phyloP scores from a whole-genome alignment of 495 filamentous ascomycete species.

The Saxophila tyrrhenica region DNA sequence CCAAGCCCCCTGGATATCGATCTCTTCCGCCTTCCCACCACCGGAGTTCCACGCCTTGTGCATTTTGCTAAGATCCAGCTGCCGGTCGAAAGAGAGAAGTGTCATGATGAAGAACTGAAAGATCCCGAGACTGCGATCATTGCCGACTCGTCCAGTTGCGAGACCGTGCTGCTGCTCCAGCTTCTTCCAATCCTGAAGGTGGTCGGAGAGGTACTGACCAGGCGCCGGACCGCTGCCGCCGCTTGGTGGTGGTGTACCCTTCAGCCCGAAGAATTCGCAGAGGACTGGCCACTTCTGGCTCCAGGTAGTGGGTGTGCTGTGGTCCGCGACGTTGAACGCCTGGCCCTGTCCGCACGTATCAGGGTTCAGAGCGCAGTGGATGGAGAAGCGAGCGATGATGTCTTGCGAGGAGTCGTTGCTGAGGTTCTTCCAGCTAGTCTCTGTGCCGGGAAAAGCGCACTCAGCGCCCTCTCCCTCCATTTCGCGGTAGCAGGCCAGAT shows the following conservation, averaged over 20 bases:
- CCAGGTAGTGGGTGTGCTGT: slow-evolving; percentile 16
- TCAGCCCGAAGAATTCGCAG: slow-evolving; percentile 26
- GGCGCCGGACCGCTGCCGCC: slow-evolving; percentile 27
- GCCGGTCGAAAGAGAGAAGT: slow-evolving; percentile 31
- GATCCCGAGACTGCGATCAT: slow-evolving; percentile 19
- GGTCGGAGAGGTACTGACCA: slow-evolving; percentile 26
- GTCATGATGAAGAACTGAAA: slow-evolving; percentile 33
- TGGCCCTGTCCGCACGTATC: slow-evolving; percentile 20
- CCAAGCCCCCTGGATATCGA: slow-evolving; percentile 26
- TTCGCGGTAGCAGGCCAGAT: slow-evolving; percentile 19
- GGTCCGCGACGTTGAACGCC: slow-evolving; percentile 25
- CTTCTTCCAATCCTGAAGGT: slow-evolving; percentile 27
- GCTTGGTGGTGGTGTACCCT: slow-evolving; percentile 20
- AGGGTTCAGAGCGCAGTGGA: slow-evolving; percentile 24
- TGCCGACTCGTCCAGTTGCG: slow-evolving; percentile 28
- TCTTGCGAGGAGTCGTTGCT: slow-evolving; percentile 27
- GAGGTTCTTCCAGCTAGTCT: slow-evolving; percentile 21
- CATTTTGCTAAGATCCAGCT: slow-evolving; percentile 29
- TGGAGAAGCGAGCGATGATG: slow-evolving; percentile 25
- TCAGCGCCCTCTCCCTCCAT: slow-evolving; percentile 23
- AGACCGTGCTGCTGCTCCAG: slow-evolving; percentile 29
- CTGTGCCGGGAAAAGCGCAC: slow-evolving; percentile 23
- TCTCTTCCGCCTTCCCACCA: slow-evolving; percentile 24
- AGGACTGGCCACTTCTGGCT: slow-evolving; percentile 26
- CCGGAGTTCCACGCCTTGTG: slow-evolving; percentile 19